phyloP scores from a whole-genome alignment of 495 filamentous ascomycete genomes.

The Penicillium cinerascens region DNA sequence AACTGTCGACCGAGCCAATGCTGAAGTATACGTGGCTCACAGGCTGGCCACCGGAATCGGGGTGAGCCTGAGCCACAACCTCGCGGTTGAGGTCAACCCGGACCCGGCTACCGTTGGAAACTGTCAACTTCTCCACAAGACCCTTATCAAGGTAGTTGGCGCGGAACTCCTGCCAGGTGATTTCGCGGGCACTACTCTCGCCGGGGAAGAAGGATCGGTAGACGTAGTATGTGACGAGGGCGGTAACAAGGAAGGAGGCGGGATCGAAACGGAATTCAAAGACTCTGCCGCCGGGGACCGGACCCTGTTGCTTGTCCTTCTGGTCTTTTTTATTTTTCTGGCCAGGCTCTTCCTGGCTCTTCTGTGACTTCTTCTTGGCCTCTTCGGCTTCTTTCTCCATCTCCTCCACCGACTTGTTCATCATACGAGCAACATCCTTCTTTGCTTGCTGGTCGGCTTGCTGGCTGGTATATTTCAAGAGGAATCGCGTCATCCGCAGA shows the following conservation, averaged over 20 bases:
- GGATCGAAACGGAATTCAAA: constrained; percentile 55
- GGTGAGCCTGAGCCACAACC: constrained; percentile 70
- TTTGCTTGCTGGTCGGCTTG: constrained; percentile 49
- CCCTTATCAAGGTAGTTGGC: constrained; percentile 93
- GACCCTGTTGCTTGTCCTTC: constrained; percentile 8
- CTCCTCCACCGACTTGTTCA: constrained; percentile 28
- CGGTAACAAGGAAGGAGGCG: constrained; percentile 49
- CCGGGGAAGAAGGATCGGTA: constrained; percentile 60
- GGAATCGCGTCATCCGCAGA: constrained; percentile 32
- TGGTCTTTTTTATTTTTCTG: constrained; percentile 22
- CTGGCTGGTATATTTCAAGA: constrained; percentile 37
- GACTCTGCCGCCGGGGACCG: constrained; percentile 24
- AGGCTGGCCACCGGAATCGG: constrained; percentile 70
- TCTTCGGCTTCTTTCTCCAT: constrained; percentile 18
- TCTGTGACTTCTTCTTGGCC: constrained; percentile 17
- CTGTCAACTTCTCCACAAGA: constrained; percentile 86
- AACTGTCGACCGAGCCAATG: constrained; percentile 90
- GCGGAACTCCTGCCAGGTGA: constrained; percentile 95
- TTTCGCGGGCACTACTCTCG: constrained; percentile 65
- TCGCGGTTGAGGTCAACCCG: constrained; percentile 82
- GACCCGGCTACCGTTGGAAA: constrained; percentile 69
- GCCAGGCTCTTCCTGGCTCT: constrained; percentile 25
- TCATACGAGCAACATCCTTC: constrained; percentile 29
- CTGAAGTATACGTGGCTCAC: constrained; percentile 88
- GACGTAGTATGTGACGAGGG: constrained; percentile 59